A percentile compares a stretch with the other conserved stretches of the same genome.
Conservation (phyloP, 106 monocot species). For the Dactylorhiza incarnata region DNA sequence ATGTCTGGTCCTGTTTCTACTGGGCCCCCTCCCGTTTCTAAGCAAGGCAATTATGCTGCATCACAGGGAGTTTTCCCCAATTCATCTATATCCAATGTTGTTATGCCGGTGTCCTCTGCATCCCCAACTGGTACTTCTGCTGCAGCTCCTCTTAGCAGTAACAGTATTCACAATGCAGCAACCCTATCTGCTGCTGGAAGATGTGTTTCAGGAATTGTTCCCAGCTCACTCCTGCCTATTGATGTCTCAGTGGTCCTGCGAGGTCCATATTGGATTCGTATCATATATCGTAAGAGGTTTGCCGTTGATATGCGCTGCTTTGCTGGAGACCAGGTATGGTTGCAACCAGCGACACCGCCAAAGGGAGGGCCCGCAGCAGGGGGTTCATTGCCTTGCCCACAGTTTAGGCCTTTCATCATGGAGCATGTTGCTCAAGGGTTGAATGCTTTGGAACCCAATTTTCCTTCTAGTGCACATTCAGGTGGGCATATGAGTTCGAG, state of each 20-base stretch:
- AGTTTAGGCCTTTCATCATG: conserved; percentile 98
- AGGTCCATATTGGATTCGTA: conserved; percentile 96
- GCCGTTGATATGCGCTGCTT: conserved; percentile 97
- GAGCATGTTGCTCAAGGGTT: conserved; percentile 98
- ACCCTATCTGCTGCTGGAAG: conserved; percentile 77
- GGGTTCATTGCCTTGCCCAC: conserved; percentile 95
- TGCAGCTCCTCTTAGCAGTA: conserved; percentile 35
- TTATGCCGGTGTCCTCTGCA: conserved; percentile 31
- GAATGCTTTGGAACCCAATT: conserved; percentile 80
- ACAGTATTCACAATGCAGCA: conserved; percentile 51
- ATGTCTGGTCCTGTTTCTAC: conserved; percentile 74
- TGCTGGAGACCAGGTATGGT: conserved; percentile 99
- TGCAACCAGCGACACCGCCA: conserved; percentile 96
- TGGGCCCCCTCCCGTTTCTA: conserved; percentile 37
- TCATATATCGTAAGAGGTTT: conserved; percentile 99
- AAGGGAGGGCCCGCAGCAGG: conserved; percentile 80
- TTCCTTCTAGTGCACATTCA: conserved; percentile 37
- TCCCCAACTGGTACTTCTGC: conserved; percentile 13
- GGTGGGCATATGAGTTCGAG: conserved; percentile 22
- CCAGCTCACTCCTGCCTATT: conserved; percentile 90
- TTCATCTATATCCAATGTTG: conserved; percentile 34
- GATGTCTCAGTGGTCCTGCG: conserved; percentile 95
- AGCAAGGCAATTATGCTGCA: conserved; percentile 36
- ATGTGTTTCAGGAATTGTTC: conserved; percentile 89
- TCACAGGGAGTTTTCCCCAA: conserved; percentile 44